Evolutionary conservation across 208 protist species (phyloP).

Genomic region (Trypanosoma lewisi): DNA sequence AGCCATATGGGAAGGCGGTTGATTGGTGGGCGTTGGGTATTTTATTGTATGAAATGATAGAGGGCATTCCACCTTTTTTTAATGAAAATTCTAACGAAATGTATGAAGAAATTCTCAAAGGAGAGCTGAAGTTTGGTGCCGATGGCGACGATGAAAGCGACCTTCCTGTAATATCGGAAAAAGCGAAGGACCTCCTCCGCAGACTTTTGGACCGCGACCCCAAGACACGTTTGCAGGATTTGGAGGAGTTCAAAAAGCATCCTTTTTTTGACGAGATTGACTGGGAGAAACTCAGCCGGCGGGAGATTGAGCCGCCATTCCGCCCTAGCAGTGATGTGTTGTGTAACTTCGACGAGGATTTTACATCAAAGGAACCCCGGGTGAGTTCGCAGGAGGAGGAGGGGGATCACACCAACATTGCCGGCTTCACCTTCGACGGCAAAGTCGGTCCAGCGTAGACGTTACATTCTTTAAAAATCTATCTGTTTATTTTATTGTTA

Average conservation of each 20-base stretch:
- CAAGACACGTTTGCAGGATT: slow-evolving; percentile 59
- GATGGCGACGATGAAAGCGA: slow-evolving; percentile 26
- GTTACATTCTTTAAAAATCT: background rate
- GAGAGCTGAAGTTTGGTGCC: slow-evolving; percentile 55
- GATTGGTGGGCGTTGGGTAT: slow-evolving; percentile 98
- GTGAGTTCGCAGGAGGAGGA: slow-evolving; percentile 33
- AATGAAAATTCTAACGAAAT: slow-evolving; percentile 81
- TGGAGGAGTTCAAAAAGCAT: slow-evolving; percentile 82
- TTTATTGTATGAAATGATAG: slow-evolving; percentile 96
- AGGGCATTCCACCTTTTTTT: slow-evolving; percentile 94
- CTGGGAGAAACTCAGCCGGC: slow-evolving; percentile 52
- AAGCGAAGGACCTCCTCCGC: slow-evolving; percentile 73
- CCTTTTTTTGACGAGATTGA: slow-evolving; percentile 83
- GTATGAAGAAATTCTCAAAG: slow-evolving; percentile 81
- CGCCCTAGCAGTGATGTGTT: slow-evolving; percentile 56
- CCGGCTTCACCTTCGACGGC: slow-evolving; percentile 75
- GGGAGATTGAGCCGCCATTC: slow-evolving; percentile 73
- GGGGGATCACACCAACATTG: slow-evolving; percentile 35
- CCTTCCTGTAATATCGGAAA: slow-evolving; percentile 40
- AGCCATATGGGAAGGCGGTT: slow-evolving; percentile 91
- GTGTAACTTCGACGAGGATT: slow-evolving; percentile 81
- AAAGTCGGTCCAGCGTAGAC: slow-evolving; percentile 9
- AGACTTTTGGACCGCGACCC: slow-evolving; percentile 84
- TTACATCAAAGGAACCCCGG: slow-evolving; percentile 49
- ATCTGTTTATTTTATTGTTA: slow-evolving; percentile 18